These are phyloP conservation scores for Flaveria trinervia DNA, from an alignment of 129 eudicot species.

Conservation along the genomic window DNA sequence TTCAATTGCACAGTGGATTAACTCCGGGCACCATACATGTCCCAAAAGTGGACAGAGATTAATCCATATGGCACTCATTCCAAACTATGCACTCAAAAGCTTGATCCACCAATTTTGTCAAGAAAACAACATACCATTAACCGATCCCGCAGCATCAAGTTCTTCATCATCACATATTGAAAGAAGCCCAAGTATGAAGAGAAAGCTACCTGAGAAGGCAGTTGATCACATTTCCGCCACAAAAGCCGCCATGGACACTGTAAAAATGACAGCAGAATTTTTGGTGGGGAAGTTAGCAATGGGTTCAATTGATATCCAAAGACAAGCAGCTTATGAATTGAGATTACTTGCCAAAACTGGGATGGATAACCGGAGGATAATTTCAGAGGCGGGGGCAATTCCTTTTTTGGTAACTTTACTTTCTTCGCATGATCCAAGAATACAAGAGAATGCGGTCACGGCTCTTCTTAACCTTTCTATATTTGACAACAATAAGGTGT, in stretches of 20 bases:
- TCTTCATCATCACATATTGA: conserved; percentile 48
- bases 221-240: conserved; percentile 72
- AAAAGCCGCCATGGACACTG: conserved; percentile 66
- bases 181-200: conserved; percentile 50
- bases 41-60: conserved; percentile 84
- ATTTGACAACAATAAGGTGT: conserved; percentile 66
- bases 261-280: conserved; percentile 72
- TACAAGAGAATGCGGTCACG: conserved; percentile 87
- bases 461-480: conserved; percentile 88
- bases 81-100: conserved; percentile 73
- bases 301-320: conserved; percentile 63
- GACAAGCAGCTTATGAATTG: conserved; percentile 78
- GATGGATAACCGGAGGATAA: conserved; percentile 69
- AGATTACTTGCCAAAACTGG: conserved; percentile 78
- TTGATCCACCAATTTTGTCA: conserved; percentile 71
- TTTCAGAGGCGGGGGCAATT: conserved; percentile 89
- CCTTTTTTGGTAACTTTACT: conserved; percentile 75
- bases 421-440: conserved; percentile 57
- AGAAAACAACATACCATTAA: conserved; percentile 59
- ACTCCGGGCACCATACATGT: conserved; percentile 81
- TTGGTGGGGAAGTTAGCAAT: conserved; percentile 74
- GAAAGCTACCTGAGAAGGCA: conserved; percentile 53
- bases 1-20: conserved; percentile 89
- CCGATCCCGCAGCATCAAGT: conserved; percentile 46
- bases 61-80: conserved; percentile 83